Conservation (phyloP, 192 early-diverging fungal genomes). For the Coemansia reversa region DNA sequence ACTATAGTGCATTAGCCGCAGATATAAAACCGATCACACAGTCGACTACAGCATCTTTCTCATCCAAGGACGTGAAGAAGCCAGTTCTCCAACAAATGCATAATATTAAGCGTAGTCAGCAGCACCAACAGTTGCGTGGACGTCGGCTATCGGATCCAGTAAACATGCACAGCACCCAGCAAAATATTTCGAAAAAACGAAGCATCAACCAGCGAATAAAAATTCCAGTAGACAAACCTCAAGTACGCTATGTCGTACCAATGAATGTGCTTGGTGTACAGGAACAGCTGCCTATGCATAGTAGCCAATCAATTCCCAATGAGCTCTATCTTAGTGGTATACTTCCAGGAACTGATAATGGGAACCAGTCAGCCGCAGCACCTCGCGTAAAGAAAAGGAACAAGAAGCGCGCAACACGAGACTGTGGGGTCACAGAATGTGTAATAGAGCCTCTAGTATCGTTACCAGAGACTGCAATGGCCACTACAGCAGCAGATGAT, state of each 20-base stretch:
- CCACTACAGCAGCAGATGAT: background rate
- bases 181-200: background rate
- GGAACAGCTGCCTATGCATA: background rate
- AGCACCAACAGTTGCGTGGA: background rate
- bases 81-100: background rate
- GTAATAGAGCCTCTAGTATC: background rate
- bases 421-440: background rate
- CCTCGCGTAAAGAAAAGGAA: background rate
- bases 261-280: background rate
- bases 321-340: background rate
- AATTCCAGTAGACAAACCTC: background rate
- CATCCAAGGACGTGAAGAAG: background rate
- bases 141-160: slow-evolving; percentile 5
- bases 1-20: background rate
- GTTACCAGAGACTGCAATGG: background rate
- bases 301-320: background rate
- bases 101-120: background rate
- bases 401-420: background rate
- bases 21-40: background rate
- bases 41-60: background rate
- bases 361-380: background rate
- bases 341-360: background rate
- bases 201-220: background rate
- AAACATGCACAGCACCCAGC: background rate
- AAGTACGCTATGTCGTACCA: background rate